Conservation (phyloP, 2,329 filamentous ascomycete species). For the Colletotrichum liaoningense region DNA sequence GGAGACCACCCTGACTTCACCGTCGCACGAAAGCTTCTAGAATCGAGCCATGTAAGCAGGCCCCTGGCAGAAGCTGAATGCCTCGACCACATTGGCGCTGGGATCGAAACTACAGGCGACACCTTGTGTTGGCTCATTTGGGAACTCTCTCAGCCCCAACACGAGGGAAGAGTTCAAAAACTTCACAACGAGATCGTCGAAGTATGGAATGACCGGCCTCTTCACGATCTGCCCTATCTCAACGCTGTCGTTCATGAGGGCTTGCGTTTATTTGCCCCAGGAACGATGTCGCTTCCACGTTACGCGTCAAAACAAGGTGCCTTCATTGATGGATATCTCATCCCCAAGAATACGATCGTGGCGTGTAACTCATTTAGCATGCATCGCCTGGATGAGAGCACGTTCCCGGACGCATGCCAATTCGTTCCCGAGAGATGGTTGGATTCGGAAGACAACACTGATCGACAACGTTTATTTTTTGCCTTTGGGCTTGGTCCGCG, state of each 20-base stretch:
- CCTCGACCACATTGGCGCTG: too few relatives aligned
- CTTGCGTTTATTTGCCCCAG: constrained; percentile 26
- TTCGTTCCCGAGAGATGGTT: constrained; percentile 39
- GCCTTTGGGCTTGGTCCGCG: not conserved
- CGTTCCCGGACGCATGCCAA: constrained; percentile 32
- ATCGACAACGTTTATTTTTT: not conserved
- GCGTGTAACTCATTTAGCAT: constrained; percentile 36
- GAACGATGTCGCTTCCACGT: constrained; percentile 35
- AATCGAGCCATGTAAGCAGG: too few relatives aligned
- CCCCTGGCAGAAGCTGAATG: too few relatives aligned
- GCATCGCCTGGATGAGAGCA: constrained; percentile 26
- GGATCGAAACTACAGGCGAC: too few relatives aligned
- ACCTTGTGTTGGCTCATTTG: too few relatives aligned
- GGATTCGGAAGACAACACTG: constrained; percentile 15
- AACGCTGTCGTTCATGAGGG: constrained; percentile 26
- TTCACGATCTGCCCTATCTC: constrained; percentile 28
- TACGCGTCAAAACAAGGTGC: constrained; percentile 36
- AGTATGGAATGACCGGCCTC: not conserved
- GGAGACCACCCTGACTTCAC: too few relatives aligned
- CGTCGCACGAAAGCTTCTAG: too few relatives aligned
- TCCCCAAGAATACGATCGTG: constrained; percentile 38
- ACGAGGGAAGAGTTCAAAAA: not conserved
- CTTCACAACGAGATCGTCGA: not conserved
- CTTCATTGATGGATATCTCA: constrained; percentile 35
- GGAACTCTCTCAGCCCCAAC: not conserved